phyloP scores from a whole-genome alignment of 2,329 filamentous ascomycete species.

The Cercospora zeae-maydis region DNA sequence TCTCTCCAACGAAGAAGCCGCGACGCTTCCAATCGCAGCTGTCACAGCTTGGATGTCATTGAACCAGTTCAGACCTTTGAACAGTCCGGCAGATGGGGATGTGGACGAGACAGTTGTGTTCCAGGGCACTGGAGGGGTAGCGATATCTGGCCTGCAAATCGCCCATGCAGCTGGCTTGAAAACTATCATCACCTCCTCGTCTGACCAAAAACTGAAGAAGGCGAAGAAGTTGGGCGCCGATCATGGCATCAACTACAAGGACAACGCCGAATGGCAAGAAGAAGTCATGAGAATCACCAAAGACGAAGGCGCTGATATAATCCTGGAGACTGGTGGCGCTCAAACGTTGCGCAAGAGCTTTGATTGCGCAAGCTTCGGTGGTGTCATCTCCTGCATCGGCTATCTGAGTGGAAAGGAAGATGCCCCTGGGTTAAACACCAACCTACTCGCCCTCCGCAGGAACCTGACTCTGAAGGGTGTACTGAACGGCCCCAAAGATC shows the following conservation, averaged over 20 bases:
- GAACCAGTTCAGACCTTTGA: slow-evolving; percentile 57
- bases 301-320: slow-evolving; percentile 46
- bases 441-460: slow-evolving; percentile 52
- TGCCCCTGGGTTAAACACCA: slow-evolving; percentile 54
- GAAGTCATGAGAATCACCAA: slow-evolving; percentile 50
- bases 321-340: slow-evolving; percentile 52
- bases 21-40: slow-evolving; percentile 58
- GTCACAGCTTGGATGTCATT: slow-evolving; percentile 66
- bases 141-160: slow-evolving; percentile 41
- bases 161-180: slow-evolving; percentile 44
- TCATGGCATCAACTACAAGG: slow-evolving; percentile 60
- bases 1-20: slow-evolving; percentile 57
- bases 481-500: slow-evolving; percentile 58
- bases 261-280: slow-evolving; percentile 56
- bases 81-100: slow-evolving; percentile 45
- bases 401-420: slow-evolving; percentile 55
- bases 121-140: slow-evolving; percentile 47
- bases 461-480: slow-evolving; percentile 54
- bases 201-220: slow-evolving; percentile 48
- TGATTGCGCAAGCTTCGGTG: slow-evolving; percentile 43
- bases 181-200: slow-evolving; percentile 58
- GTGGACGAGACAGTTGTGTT: slow-evolving; percentile 39
- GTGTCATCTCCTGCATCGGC: slow-evolving; percentile 42
- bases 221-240: slow-evolving; percentile 57
- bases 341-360: slow-evolving; percentile 48